Percentiles rank a stretch among this genome's conserved stretches.
These are phyloP conservation scores for Pseudisothecium myosuroides DNA, from an alignment of 225 moss, liverwort and hornwort species.

Conservation along the genomic window DNA sequence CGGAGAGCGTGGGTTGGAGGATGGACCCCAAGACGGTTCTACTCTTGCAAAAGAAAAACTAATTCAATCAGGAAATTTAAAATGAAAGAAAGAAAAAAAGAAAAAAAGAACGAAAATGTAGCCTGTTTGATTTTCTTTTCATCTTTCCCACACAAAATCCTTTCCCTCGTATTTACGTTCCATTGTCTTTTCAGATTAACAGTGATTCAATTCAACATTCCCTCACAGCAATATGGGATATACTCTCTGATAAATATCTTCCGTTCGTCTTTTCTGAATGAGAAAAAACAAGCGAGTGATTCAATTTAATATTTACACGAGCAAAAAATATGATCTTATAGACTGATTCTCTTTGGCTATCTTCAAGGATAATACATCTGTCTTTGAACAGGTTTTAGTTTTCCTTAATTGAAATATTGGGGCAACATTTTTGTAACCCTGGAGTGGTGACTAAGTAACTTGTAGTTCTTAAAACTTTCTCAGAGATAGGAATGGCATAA, in stretches of 20 bases:
- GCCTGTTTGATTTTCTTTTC: neutral
- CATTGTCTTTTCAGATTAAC: neutral
- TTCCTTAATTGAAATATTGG: neutral
- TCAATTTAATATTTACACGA: neutral
- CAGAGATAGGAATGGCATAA: neutral
- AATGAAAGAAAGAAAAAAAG: neutral
- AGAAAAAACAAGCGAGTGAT: neutral
- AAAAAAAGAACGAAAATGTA: too few species aligned
- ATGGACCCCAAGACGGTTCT: neutral
- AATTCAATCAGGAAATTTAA: neutral
- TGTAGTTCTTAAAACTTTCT: neutral
- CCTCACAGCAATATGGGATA: neutral
- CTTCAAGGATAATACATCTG: neutral
- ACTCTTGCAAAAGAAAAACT: neutral
- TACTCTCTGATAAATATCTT: neutral
- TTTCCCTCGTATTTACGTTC: neutral
- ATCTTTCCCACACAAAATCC: neutral
- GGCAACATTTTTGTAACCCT: neutral
- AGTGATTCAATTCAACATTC: neutral
- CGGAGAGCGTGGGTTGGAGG: neutral
- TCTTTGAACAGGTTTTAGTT: neutral
- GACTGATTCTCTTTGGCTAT: neutral
- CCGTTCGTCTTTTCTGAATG: neutral
- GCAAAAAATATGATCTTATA: neutral
- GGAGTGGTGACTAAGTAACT: neutral